These are phyloP conservation scores for Candida boidinii DNA, from an alignment of 805 yeast genomes.

Conservation along the genomic window DNA sequence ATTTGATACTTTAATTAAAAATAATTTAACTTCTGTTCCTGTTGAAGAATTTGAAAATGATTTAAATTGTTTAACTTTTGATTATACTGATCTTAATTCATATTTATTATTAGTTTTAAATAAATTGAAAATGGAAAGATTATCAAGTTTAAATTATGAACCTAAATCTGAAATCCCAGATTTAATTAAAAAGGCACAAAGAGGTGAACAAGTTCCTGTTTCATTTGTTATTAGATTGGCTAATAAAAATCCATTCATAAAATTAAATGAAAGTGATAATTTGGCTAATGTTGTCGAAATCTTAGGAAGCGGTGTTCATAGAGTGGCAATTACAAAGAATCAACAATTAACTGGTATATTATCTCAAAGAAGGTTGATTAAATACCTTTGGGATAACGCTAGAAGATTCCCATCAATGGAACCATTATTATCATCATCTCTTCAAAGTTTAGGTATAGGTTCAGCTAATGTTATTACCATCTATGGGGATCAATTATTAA, in stretches of 20 bases:
- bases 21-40: constrained; percentile 82
- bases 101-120: constrained; percentile 79
- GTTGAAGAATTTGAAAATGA: constrained; percentile 51
- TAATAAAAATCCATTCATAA: constrained; percentile 82
- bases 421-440: constrained; percentile 54
- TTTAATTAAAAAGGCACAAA: constrained; percentile 56
- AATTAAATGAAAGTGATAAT: constrained; percentile 61
- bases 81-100: constrained; percentile 84
- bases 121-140: constrained; percentile 37
- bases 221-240: constrained; percentile 77
- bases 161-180: constrained; percentile 31
- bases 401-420: constrained; percentile 79
- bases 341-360: constrained; percentile 70
- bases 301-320: constrained; percentile 91
- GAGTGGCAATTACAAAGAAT: constrained; percentile 65
- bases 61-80: constrained; percentile 75
- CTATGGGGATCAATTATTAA: constrained; percentile 77
- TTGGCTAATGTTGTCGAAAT: constrained; percentile 73
- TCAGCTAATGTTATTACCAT: constrained; percentile 64
- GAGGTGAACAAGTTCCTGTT: constrained; percentile 88
- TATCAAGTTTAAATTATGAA: constrained; percentile 24
- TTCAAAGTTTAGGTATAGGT: constrained; percentile 73
- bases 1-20: constrained; percentile 62
- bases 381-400: constrained; percentile 88
- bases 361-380: constrained; percentile 82